A percentile compares a stretch with the other conserved stretches of the same genome.
Conservation (phyloP, 495 filamentous ascomycete species). For the Penicillium crystallinum region DNA sequence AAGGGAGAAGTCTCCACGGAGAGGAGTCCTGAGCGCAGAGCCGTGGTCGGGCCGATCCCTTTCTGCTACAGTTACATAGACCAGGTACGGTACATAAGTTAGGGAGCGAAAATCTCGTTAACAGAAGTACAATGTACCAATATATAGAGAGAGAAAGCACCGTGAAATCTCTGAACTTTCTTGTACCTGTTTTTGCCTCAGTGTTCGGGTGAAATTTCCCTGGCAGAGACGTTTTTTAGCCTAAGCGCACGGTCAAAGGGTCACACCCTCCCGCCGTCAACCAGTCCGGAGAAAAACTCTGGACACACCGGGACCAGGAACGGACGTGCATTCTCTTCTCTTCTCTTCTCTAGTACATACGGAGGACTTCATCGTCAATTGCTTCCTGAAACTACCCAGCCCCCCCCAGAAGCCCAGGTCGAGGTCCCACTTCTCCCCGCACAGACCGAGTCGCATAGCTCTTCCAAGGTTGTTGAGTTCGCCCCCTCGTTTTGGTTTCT, state of each 20-base stretch:
- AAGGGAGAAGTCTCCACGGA: too few species aligned
- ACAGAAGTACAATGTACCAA: too few species aligned
- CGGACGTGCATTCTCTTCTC: not conserved
- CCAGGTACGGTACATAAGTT: not conserved
- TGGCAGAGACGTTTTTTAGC: not conserved
- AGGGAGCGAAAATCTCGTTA: not conserved
- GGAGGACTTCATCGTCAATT: not conserved
- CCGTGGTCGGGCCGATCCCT: not conserved
- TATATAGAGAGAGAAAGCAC: too few species aligned
- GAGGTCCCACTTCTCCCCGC: constrained; percentile 17
- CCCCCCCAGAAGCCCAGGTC: constrained; percentile 1
- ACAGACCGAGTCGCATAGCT: constrained; percentile 26
- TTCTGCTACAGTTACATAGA: not conserved
- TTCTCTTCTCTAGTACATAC: not conserved
- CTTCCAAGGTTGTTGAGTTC: constrained; percentile 1
- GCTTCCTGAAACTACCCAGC: not conserved
- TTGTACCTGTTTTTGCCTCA: not conserved
- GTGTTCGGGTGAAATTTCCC: not conserved
- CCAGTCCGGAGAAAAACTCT: not conserved
- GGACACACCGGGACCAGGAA: not conserved
- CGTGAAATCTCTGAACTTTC: not conserved
- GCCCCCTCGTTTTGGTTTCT: constrained; percentile 5
- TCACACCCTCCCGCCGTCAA: not conserved
- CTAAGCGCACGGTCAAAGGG: not conserved
- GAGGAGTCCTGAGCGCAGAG: not conserved